A percentile compares a stretch with the other conserved stretches of the same genome.
These are phyloP conservation scores for Cucurbitaria berberidis DNA, from an alignment of 2,329 filamentous ascomycete species.

Conservation along the genomic window DNA sequence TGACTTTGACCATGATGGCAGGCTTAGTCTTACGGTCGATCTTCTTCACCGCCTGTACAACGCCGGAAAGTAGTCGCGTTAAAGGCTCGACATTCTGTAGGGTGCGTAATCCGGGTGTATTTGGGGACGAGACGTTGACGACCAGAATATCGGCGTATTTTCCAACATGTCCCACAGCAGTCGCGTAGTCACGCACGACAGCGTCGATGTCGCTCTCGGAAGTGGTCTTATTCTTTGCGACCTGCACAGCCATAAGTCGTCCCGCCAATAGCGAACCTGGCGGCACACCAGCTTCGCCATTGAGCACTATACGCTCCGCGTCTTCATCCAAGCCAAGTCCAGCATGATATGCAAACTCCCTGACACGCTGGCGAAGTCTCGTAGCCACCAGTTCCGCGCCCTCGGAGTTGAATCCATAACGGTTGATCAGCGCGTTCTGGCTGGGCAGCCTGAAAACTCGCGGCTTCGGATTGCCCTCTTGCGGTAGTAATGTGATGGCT, in stretches of 20 bases:
- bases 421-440: constrained; percentile 88
- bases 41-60: constrained; percentile 77
- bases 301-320: constrained; percentile 73
- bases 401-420: constrained; percentile 91
- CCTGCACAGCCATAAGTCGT: constrained; percentile 83
- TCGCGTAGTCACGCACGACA: constrained; percentile 81
- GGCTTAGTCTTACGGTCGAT: constrained; percentile 75
- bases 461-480: constrained; percentile 85
- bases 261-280: constrained; percentile 80
- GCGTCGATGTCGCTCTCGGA: constrained; percentile 83
- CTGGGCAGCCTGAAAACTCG: constrained; percentile 85
- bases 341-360: constrained; percentile 73
- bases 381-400: constrained; percentile 88
- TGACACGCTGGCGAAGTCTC: constrained; percentile 76
- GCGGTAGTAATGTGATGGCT: constrained; percentile 84
- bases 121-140: constrained; percentile 96
- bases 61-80: constrained; percentile 78
- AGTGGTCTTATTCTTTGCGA: constrained; percentile 96
- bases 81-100: constrained; percentile 85
- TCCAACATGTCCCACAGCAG: constrained; percentile 81
- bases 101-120: constrained; percentile 88
- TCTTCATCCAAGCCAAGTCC: constrained; percentile 69
- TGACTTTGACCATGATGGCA: constrained; percentile 96
- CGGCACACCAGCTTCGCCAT: constrained; percentile 77
- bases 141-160: constrained; percentile 95